phyloP scores from a whole-genome alignment of 495 filamentous ascomycete genomes.

The Entonaema liquescens region DNA sequence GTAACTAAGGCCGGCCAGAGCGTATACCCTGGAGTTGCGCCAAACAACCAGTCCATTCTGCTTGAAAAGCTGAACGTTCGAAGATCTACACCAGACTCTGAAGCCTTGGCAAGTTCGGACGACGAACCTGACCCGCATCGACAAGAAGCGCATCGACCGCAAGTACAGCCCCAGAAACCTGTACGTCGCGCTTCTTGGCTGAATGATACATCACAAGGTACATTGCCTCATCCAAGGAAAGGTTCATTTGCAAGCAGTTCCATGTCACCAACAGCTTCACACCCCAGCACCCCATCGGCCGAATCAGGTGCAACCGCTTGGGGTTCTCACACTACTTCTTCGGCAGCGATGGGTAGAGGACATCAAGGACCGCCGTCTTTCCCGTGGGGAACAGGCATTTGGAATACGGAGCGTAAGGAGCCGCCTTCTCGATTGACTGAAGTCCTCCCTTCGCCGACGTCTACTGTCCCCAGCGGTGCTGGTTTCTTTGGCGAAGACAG shows the following conservation, averaged over 20 bases:
- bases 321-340: constrained; percentile 63
- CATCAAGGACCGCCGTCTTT: constrained; percentile 66
- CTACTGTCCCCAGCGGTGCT: constrained; percentile 60
- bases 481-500: constrained; percentile 56
- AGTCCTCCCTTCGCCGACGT: constrained; percentile 79
- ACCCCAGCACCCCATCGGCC: constrained; percentile 74
- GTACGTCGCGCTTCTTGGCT: constrained; percentile 68
- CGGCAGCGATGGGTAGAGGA: constrained; percentile 63
- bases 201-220: constrained; percentile 64
- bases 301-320: constrained; percentile 71
- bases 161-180: constrained; percentile 58
- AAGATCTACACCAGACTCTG: constrained; percentile 85
- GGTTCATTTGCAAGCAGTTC: constrained; percentile 71
- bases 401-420: constrained; percentile 80
- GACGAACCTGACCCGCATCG: constrained; percentile 75
- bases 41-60: constrained; percentile 66
- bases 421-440: constrained; percentile 77
- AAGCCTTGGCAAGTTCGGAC: constrained; percentile 91
- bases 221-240: constrained; percentile 57
- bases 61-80: constrained; percentile 80
- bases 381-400: constrained; percentile 79
- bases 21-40: constrained; percentile 48
- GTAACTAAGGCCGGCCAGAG: constrained; percentile 53
- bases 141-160: constrained; percentile 55
- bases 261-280: constrained; percentile 78